phyloP scores from a whole-genome alignment of 768 basidiomycete genomes.

The Leccinum aurantiacum region DNA sequence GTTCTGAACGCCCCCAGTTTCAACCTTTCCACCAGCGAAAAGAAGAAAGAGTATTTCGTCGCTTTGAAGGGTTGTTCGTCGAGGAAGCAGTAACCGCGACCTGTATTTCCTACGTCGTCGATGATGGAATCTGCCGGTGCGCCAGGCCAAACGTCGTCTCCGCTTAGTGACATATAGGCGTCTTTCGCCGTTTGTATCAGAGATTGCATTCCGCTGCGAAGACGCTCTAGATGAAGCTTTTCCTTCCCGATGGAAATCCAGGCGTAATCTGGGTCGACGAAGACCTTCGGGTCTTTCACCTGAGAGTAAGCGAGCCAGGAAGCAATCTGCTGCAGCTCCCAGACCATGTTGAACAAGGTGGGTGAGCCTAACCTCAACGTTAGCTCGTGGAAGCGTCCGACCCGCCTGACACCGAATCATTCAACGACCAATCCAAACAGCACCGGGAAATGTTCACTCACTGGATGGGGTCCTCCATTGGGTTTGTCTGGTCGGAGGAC shows the following conservation, averaged over 20 bases:
- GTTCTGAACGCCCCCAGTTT: neutral
- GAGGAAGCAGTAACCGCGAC: neutral
- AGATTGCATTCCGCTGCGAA: neutral
- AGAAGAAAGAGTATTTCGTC: neutral
- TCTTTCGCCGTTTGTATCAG: neutral
- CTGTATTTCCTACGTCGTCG: neutral
- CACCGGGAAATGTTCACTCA: neutral
- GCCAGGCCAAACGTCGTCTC: neutral
- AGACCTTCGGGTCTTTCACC: neutral
- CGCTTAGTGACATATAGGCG: neutral
- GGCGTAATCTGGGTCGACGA: neutral
- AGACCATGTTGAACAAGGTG: slow-evolving; percentile 3
- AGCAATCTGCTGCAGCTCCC: slow-evolving; percentile 2
- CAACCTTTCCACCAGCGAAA: neutral
- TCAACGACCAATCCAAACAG: no score
- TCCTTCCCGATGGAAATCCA: neutral
- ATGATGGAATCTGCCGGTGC: neutral
- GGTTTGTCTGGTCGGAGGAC: neutral
- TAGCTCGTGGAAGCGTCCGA: neutral
- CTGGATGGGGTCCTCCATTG: neutral
- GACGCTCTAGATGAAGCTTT: neutral
- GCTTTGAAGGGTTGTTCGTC: neutral
- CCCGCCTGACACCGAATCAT: neutral
- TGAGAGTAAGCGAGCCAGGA: neutral
- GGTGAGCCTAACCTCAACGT: neutral